These are phyloP conservation scores for Geotrichum fermentans DNA, from an alignment of 1,139 yeast species.

Conservation along the genomic window DNA sequence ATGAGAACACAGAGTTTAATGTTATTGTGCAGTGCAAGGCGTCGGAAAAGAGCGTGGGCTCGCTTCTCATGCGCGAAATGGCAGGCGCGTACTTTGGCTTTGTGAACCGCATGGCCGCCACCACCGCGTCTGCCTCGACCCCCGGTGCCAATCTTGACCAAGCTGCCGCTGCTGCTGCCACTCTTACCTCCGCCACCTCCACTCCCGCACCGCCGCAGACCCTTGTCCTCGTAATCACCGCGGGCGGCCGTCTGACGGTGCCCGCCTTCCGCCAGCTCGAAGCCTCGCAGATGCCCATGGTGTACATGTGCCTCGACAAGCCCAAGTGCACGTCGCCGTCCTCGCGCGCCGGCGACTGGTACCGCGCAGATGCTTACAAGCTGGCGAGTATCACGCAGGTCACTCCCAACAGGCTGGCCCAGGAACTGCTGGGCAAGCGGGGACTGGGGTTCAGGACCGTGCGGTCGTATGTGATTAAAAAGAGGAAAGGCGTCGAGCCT, in stretches of 20 bases:
- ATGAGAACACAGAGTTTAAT: not conserved
- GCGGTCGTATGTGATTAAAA: slow-evolving; percentile 9
- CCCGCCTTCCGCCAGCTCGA: slow-evolving; percentile 14
- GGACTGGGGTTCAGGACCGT: slow-evolving; percentile 14
- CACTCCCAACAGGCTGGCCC: slow-evolving; percentile 10
- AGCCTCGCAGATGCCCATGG: slow-evolving; percentile 17
- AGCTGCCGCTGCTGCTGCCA: not conserved
- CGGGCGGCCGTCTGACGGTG: slow-evolving; percentile 14
- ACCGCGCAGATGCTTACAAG: slow-evolving; percentile 8
- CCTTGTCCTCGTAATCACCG: slow-evolving; percentile 13
- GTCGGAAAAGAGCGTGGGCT: slow-evolving; percentile 13
- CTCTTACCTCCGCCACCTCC: not conserved
- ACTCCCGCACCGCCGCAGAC: not conserved
- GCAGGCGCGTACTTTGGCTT: slow-evolving; percentile 18
- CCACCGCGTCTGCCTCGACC: too few relatives aligned
- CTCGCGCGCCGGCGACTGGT: not conserved
- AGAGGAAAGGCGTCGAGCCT: too few relatives aligned
- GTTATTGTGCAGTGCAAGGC: slow-evolving; percentile 19
- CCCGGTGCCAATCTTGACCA: not conserved
- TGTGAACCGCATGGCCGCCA: not conserved
- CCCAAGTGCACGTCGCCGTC: slow-evolving; percentile 1
- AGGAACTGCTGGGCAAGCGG: slow-evolving; percentile 6
- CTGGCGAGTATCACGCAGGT: slow-evolving; percentile 13
- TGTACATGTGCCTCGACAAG: slow-evolving; percentile 16
- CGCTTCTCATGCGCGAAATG: slow-evolving; percentile 17